A percentile compares a stretch with the other conserved stretches of the same genome.
Evolutionary conservation across 139 green algal genomes (phyloP).

Genomic region (Chlamydomonas sphaeroides): DNA sequence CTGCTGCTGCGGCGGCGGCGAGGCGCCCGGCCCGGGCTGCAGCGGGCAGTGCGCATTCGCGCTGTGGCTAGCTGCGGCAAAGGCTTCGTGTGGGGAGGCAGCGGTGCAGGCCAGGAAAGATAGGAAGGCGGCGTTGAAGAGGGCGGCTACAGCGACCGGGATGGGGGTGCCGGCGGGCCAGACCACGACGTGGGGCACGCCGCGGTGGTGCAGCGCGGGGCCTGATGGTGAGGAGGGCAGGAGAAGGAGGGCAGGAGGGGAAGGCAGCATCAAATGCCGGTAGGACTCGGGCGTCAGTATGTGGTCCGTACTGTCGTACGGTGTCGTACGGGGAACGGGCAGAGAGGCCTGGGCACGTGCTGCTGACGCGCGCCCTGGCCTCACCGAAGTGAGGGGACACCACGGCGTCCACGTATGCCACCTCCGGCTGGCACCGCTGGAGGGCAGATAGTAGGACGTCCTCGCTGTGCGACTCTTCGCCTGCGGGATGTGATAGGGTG

Average conservation of each 20-base stretch:
- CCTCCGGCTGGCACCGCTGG: slow-evolving; percentile 13
- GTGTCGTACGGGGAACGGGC: too few species aligned
- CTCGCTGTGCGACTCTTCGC: neutral
- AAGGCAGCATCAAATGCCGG: too few species aligned
- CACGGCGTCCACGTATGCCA: slow-evolving; percentile 59
- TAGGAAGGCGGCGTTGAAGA: slow-evolving; percentile 80
- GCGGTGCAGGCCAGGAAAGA: slow-evolving; percentile 53
- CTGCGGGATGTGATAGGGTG: neutral
- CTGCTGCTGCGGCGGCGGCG: neutral
- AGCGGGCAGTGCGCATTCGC: slow-evolving; percentile 47
- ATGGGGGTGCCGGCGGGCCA: slow-evolving; percentile 55
- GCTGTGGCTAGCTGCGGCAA: slow-evolving; percentile 62
- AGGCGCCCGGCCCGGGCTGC: neutral
- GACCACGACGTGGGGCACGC: slow-evolving; percentile 57
- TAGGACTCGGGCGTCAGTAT: too few species aligned
- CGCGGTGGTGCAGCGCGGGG: slow-evolving; percentile 25
- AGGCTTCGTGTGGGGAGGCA: slow-evolving; percentile 72
- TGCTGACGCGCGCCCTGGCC: too few species aligned
- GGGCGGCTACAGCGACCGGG: slow-evolving; percentile 56
- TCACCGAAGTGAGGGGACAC: slow-evolving; percentile 13
- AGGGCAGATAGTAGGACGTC: slow-evolving; percentile 25
- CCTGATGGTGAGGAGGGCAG: too few species aligned
- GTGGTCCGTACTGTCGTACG: too few species aligned
- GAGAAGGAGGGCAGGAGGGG: too few species aligned
- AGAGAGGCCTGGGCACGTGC: too few species aligned